Conservation (phyloP, 768 basidiomycete genomes). For the Albatrellus ellisii region DNA sequence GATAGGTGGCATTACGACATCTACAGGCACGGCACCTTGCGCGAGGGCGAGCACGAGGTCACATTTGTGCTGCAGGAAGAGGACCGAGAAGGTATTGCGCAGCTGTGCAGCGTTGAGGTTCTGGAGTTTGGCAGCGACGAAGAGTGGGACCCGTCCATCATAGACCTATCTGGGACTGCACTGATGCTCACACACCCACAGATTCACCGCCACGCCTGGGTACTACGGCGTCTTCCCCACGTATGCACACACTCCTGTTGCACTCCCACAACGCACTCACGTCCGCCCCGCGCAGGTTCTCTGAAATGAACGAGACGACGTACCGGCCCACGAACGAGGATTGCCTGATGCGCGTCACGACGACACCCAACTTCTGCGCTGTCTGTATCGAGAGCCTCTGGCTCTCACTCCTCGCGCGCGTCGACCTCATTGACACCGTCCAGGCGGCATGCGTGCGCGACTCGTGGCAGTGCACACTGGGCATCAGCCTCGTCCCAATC, state of each 20-base stretch:
- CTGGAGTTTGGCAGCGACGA: slow-evolving; percentile 54
- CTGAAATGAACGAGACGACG: slow-evolving; percentile 45
- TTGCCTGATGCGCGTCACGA: slow-evolving; percentile 70
- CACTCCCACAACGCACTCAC: not conserved
- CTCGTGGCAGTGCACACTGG: slow-evolving; percentile 24
- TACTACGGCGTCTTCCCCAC: slow-evolving; percentile 65
- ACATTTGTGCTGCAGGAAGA: slow-evolving; percentile 40
- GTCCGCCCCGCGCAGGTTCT: slow-evolving; percentile 32
- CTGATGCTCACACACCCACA: slow-evolving; percentile 17
- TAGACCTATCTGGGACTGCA: not conserved
- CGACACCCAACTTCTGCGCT: slow-evolving; percentile 59
- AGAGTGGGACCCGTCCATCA: slow-evolving; percentile 31
- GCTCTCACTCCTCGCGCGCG: slow-evolving; percentile 43
- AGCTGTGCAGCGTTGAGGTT: slow-evolving; percentile 66
- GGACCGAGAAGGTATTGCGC: slow-evolving; percentile 39
- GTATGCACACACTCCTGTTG: slow-evolving; percentile 24
- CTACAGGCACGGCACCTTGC: slow-evolving; percentile 25
- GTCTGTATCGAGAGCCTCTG: slow-evolving; percentile 67
- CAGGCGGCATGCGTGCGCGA: not conserved
- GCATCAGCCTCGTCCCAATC: slow-evolving; percentile 44
- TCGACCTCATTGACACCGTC: slow-evolving; percentile 45
- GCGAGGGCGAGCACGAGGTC: slow-evolving; percentile 41
- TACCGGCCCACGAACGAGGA: slow-evolving; percentile 78
- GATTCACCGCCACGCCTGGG: slow-evolving; percentile 45
- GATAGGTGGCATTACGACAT: slow-evolving; percentile 75